Base-by-base conservation (phyloP, 129 eudicot species). In the Scalesia atractyloides region DNA sequence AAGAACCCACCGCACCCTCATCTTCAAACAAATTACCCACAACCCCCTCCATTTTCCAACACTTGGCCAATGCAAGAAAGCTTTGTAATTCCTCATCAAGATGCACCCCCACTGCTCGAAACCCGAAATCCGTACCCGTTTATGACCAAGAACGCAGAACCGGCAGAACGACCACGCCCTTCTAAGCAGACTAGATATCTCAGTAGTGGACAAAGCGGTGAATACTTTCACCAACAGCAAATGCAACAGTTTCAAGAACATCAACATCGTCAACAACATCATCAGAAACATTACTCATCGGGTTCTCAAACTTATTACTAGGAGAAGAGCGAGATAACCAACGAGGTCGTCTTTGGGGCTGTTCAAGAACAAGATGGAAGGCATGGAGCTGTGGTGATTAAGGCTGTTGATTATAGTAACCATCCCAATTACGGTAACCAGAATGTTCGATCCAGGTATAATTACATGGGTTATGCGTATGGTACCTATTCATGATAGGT, bases 281-380 rank as follows among this genome's bases (percentile, higher is more conserved):
- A 80, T 69, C 89, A 86, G 54, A 86, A 84, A 80, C 95, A 86
- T 76, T 75, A 70, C n/a, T 81, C 86, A 0, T 62, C 90, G 8
- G 82, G 85, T 33, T 80, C 95, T 56, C 82, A 86, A 54, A 87
- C 96, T 18, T 78, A 68, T 57, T 82, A 83, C 11, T 92, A 92
- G 84, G 87, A 84, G 24, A 85, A 70, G 47, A 54, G 81, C 12
- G 97, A 90, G 72, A 81, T 69, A 8, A 79, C 87, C 11, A 90
- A 83, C 22, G 98, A 94, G 84, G 86, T 94, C 4, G 96, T 94
- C 46, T 94, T 94, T 39, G 99, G 97, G 59, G 99, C 99, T 5
- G 96, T 94, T 66, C 97, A 94, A 67, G 98, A 94, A 75, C 86
- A 90, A 70, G 93, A 88, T 7, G 89, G 86, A 47, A 76, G 82